These are phyloP conservation scores for Rubroboletus pulcherrimus DNA, from an alignment of 768 basidiomycete species.

Conservation along the genomic window DNA sequence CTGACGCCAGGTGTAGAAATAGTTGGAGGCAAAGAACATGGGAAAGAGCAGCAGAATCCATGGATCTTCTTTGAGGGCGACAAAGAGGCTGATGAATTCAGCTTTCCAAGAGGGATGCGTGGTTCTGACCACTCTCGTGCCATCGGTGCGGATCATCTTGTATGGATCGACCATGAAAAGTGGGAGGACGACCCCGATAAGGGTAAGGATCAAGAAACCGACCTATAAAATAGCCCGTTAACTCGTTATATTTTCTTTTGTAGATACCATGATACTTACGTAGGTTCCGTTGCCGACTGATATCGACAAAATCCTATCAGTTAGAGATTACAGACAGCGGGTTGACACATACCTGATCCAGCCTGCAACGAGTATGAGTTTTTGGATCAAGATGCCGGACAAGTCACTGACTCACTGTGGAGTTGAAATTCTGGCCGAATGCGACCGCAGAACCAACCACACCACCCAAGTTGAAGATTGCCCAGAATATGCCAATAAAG, in stretches of 20 bases:
- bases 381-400: neutral
- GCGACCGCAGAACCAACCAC: conserved; percentile 77
- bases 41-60: conserved; percentile 75
- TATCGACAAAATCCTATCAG: neutral
- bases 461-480: conserved; percentile 77
- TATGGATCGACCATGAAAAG: conserved; percentile 66
- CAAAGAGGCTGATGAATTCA: conserved; percentile 65
- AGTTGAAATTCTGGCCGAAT: conserved; percentile 66
- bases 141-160: conserved; percentile 73
- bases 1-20: conserved; percentile 84
- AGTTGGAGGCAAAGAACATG: conserved; percentile 81
- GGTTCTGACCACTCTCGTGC: conserved; percentile 55
- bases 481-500: conserved; percentile 22
- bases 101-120: conserved; percentile 74
- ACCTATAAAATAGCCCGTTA: conserved; percentile 42
- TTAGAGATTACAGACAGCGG: neutral
- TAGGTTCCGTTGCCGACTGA: conserved; percentile 75
- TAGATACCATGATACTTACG: conserved; percentile 49
- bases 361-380: conserved; percentile 11
- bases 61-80: conserved; percentile 66
- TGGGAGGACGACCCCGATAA: conserved; percentile 62
- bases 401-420: conserved; percentile 42
- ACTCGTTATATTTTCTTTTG: neutral
- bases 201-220: conserved; percentile 68
- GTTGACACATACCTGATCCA: conserved; percentile 25